phyloP scores from a whole-genome alignment of 192 early-diverging fungal species.

The Helicostylum pulchrum region DNA sequence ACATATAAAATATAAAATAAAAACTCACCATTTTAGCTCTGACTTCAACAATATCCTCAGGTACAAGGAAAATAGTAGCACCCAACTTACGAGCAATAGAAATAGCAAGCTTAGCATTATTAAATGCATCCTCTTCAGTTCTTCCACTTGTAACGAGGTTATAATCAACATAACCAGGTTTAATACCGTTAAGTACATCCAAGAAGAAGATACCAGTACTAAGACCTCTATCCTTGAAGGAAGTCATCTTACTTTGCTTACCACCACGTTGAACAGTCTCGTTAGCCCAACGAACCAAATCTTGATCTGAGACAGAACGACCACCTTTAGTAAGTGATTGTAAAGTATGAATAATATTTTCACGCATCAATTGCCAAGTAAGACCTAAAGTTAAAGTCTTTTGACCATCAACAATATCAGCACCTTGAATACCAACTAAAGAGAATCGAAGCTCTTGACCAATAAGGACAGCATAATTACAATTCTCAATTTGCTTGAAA shows the following conservation, averaged over 20 bases:
- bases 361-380: constrained; percentile 99
- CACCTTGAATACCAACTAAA: constrained; percentile 94
- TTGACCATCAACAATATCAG: constrained; percentile 89
- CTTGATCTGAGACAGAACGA: constrained; percentile 83
- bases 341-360: constrained; percentile 92
- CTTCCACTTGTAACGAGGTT: constrained; percentile 71
- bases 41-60: constrained; percentile 98
- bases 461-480: constrained; percentile 88
- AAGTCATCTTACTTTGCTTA: constrained; percentile 69
- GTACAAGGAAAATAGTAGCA: constrained; percentile 97
- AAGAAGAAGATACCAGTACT: constrained; percentile 81
- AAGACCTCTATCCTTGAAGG: constrained; percentile 83
- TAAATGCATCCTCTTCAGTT: constrained; percentile 78
- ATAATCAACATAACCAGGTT: constrained; percentile 90
- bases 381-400: constrained; percentile 87
- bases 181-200: constrained; percentile 91
- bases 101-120: constrained; percentile 96
- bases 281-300: constrained; percentile 97
- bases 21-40: constrained; percentile 87
- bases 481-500: constrained; percentile 98
- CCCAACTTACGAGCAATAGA: constrained; percentile 98
- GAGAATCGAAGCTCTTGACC: constrained; percentile 86
- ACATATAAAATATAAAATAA: background rate
- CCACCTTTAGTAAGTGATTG: constrained; percentile 80
- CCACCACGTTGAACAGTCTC: constrained; percentile 61